A percentile compares a stretch with the other conserved stretches of the same genome.
phyloP scores from a whole-genome alignment of 257 asterid genomes.

The Jacaranda copaia region DNA sequence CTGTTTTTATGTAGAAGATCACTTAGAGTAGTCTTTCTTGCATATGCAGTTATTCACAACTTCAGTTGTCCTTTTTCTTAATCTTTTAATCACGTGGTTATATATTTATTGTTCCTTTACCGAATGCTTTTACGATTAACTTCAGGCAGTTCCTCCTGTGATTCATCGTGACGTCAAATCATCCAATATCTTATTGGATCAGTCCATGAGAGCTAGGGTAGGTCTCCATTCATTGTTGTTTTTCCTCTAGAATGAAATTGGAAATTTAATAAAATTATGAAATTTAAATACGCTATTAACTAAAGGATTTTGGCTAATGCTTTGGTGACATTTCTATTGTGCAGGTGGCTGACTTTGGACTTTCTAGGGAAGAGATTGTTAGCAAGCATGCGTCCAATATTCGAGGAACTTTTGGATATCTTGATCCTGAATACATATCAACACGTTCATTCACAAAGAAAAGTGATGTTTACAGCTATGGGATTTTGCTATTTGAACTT shows the following conservation, averaged over 20 bases:
- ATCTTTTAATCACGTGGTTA: slow-evolving; percentile 1
- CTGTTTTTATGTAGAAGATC: slow-evolving; percentile 1
- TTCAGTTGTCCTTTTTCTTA: background rate
- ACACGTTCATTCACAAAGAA: slow-evolving; percentile 78
- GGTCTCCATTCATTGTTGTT: slow-evolving; percentile 22
- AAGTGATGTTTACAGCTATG: slow-evolving; percentile 83
- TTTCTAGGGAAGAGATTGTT: slow-evolving; percentile 79
- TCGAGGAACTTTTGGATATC: slow-evolving; percentile 82
- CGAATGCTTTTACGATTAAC: slow-evolving; percentile 25
- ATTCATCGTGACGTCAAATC: slow-evolving; percentile 85
- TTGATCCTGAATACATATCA: slow-evolving; percentile 87
- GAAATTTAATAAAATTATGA: background rate
- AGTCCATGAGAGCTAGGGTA: slow-evolving; percentile 83
- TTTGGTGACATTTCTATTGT: slow-evolving; percentile 23
- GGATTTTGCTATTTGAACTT: slow-evolving; percentile 80
- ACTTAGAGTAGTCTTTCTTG: background rate
- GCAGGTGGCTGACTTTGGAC: slow-evolving; percentile 89
- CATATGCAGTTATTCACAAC: background rate
- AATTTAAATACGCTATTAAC: background rate
- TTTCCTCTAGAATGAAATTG: background rate
- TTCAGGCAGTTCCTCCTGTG: slow-evolving; percentile 93
- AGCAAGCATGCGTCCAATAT: slow-evolving; percentile 62
- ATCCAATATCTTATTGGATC: slow-evolving; percentile 81
- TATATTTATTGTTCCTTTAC: slow-evolving; percentile 3
- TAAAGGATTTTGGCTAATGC: background rate